A percentile compares a stretch with the other conserved stretches of the same genome.
Conservation (phyloP, 2,329 filamentous ascomycete genomes). For the Paraconiothyrium brasiliense region DNA sequence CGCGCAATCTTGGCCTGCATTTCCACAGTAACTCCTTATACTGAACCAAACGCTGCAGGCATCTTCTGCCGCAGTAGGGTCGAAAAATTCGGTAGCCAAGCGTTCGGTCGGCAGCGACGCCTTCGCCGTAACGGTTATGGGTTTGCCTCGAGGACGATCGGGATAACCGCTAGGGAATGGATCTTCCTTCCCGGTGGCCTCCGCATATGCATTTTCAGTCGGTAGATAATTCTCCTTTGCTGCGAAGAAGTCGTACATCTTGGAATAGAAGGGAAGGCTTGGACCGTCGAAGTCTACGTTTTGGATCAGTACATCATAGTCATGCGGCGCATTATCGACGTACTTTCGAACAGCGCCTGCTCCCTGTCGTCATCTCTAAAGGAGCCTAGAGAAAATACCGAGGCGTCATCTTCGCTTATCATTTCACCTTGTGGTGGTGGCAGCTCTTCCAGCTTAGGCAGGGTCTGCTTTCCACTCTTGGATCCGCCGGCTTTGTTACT, state of each 20-base stretch:
- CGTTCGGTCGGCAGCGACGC: too few relatives aligned
- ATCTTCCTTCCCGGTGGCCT: not conserved
- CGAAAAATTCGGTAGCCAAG: too few relatives aligned
- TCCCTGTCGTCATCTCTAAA: too few relatives aligned
- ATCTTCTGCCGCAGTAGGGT: too few relatives aligned
- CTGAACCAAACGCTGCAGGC: not conserved
- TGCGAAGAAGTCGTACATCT: conserved; percentile 11
- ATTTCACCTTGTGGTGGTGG: too few relatives aligned
- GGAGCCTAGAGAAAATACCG: too few relatives aligned
- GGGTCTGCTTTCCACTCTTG: too few relatives aligned
- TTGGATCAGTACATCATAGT: not conserved
- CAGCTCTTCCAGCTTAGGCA: too few relatives aligned
- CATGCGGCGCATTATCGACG: not conserved
- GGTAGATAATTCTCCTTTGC: not conserved
- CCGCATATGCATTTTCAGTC: conserved; percentile 2
- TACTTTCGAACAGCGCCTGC: conserved; percentile 9
- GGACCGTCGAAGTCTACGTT: conserved; percentile 10
- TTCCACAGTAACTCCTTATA: not conserved
- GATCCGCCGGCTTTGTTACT: too few relatives aligned
- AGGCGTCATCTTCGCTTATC: too few relatives aligned
- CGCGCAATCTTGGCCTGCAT: conserved; percentile 8
- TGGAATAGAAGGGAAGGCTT: conserved; percentile 4
- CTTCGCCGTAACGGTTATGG: not conserved
- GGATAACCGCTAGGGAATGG: not conserved
- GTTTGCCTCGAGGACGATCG: conserved; percentile 3